Percentiles rank a stretch among this genome's conserved stretches.
Evolutionary conservation across 352 stramenopile species (phyloP).

Genomic region (Pythium folliculosum): DNA sequence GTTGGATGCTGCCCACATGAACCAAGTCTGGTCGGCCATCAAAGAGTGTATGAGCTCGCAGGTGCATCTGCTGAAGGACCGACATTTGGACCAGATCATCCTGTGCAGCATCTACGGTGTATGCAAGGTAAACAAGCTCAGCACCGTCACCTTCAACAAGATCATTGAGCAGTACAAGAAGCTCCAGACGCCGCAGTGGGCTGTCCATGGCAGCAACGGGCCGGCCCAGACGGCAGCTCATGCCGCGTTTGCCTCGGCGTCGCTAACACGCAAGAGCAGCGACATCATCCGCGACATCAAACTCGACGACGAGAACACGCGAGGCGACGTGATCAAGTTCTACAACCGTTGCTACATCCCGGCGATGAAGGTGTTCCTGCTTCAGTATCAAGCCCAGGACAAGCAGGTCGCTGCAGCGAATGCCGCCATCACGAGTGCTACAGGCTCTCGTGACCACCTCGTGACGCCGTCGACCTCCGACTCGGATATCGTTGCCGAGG

Average conservation of each 20-base stretch:
- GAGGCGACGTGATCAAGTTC: slow-evolving; percentile 90
- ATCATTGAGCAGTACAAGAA: slow-evolving; percentile 81
- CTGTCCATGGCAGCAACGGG: slow-evolving; percentile 24
- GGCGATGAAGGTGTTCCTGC: slow-evolving; percentile 83
- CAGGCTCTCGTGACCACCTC: slow-evolving; percentile 37
- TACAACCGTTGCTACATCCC: slow-evolving; percentile 87
- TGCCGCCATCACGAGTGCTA: slow-evolving; percentile 51
- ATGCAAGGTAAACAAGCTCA: slow-evolving; percentile 81
- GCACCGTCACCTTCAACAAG: slow-evolving; percentile 75
- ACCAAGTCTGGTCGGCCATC: slow-evolving; percentile 86
- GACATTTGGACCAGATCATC: slow-evolving; percentile 81
- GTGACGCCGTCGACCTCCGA: slow-evolving; percentile 64
- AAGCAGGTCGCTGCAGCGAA: slow-evolving; percentile 78
- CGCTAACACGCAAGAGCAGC: slow-evolving; percentile 45
- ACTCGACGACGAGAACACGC: slow-evolving; percentile 52
- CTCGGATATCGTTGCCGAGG: slow-evolving; percentile 78
- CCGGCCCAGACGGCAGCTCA: slow-evolving; percentile 14
- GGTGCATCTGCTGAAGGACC: slow-evolving; percentile 63
- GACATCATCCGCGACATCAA: slow-evolving; percentile 83
- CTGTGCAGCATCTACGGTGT: slow-evolving; percentile 85
- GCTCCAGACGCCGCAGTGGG: slow-evolving; percentile 44
- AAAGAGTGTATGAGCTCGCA: slow-evolving; percentile 78
- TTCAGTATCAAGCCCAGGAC: slow-evolving; percentile 86
- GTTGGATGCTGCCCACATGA: slow-evolving; percentile 74
- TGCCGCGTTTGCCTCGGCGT: slow-evolving; percentile 31